Percentiles rank a stretch among this genome's conserved stretches.
These are phyloP conservation scores for Termitomyces sp. DNA, from an alignment of 768 basidiomycete genomes.

Conservation along the genomic window DNA sequence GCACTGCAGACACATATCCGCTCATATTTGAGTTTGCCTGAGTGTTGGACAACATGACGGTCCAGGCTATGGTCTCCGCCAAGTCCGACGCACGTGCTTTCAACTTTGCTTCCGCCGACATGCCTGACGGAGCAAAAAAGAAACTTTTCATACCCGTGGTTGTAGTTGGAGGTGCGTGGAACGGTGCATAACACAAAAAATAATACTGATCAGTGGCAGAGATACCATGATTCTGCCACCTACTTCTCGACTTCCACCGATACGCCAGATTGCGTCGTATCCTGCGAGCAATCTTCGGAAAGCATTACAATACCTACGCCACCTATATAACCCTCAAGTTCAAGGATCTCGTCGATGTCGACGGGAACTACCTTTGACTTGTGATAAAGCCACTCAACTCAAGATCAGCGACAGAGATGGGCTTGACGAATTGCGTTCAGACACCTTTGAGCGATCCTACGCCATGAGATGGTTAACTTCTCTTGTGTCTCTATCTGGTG, in stretches of 20 bases:
- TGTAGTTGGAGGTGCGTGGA: not conserved
- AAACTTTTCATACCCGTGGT: not conserved
- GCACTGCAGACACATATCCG: slow-evolving; percentile 1
- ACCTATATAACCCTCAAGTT: slow-evolving; percentile 56
- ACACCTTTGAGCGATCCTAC: slow-evolving; percentile 66
- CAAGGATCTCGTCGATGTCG: slow-evolving; percentile 47
- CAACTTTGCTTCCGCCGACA: not conserved
- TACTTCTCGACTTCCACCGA: slow-evolving; percentile 49
- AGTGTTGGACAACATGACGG: slow-evolving; percentile 5
- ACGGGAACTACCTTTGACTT: not conserved
- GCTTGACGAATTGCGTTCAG: slow-evolving; percentile 36
- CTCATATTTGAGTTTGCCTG: slow-evolving; percentile 1
- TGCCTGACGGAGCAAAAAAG: not conserved
- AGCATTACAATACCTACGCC: slow-evolving; percentile 43
- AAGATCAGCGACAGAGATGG: slow-evolving; percentile 1
- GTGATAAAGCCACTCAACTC: not conserved
- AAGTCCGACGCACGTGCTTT: not conserved
- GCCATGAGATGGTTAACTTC: slow-evolving; percentile 71
- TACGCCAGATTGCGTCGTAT: slow-evolving; percentile 33
- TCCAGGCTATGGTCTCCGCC: not conserved
- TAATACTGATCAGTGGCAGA: not conserved
- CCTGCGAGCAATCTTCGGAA: slow-evolving; percentile 32
- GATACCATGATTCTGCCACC: slow-evolving; percentile 26
- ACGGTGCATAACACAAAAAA: not conserved
- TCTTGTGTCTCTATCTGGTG: slow-evolving; percentile 39